Percentiles rank a stretch among this genome's conserved stretches.
Evolutionary conservation across 495 filamentous ascomycete genomes (phyloP).

Genomic region (Polyplosphaeria fusca): DNA sequence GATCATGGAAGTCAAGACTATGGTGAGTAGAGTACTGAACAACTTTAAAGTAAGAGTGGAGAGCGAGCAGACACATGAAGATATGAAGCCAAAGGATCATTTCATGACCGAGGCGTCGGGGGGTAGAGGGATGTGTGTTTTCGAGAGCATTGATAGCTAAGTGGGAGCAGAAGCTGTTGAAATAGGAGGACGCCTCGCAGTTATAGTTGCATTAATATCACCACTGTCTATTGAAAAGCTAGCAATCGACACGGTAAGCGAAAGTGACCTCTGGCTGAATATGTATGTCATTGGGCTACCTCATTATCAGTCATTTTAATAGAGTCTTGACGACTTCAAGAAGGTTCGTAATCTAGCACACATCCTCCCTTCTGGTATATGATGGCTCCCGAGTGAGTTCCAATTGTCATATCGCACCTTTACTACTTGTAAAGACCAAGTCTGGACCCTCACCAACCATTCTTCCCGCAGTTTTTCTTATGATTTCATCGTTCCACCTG

Average conservation of each 20-base stretch:
- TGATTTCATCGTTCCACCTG: constrained; percentile 9
- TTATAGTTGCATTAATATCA: too few species aligned
- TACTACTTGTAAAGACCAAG: neutral
- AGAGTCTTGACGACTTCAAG: too few species aligned
- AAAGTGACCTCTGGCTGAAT: too few species aligned
- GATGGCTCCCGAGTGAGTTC: too few species aligned
- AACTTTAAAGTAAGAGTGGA: constrained; percentile 1
- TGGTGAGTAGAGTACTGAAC: neutral
- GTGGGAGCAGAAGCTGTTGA: too few species aligned
- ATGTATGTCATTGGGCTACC: too few species aligned
- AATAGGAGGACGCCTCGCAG: too few species aligned
- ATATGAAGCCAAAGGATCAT: neutral
- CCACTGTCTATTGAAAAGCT: too few species aligned
- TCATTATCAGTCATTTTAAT: too few species aligned
- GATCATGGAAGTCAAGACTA: constrained; percentile 5
- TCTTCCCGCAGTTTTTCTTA: neutral
- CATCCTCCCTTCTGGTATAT: too few species aligned
- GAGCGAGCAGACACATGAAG: neutral
- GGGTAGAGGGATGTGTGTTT: neutral
- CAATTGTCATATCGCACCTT: neutral
- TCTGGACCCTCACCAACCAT: neutral
- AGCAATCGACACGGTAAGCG: too few species aligned
- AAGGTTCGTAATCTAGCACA: too few species aligned
- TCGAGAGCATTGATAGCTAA: neutral
- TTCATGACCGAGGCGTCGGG: neutral